Evolutionary conservation across 306 rosid species (phyloP).

Genomic region (Adenanthera pavonina): DNA sequence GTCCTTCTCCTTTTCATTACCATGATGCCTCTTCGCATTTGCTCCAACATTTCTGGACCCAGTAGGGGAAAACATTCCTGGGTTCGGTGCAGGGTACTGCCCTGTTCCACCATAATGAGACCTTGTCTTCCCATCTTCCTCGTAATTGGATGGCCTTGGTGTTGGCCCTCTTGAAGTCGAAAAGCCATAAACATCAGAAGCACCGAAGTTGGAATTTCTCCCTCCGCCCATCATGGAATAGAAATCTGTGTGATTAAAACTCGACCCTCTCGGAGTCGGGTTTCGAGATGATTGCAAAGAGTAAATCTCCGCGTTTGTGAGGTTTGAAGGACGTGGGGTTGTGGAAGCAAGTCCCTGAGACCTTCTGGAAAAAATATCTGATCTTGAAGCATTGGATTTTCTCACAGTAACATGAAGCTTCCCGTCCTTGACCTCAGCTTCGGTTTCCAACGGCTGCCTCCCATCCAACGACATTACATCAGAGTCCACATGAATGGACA

Average conservation of each 20-base stretch:
- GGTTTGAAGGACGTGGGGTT: conserved; percentile 81
- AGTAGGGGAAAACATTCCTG: conserved; percentile 88
- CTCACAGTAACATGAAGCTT: conserved; percentile 87
- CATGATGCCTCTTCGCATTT: conserved; percentile 61
- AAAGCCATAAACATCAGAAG: conserved; percentile 74
- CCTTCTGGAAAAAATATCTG: conserved; percentile 83
- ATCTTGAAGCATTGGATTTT: conserved; percentile 82
- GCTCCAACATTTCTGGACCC: conserved; percentile 49
- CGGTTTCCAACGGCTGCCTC: conserved; percentile 75
- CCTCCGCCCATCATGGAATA: conserved; percentile 91
- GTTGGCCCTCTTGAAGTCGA: conserved; percentile 85
- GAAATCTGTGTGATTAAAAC: conserved; percentile 85
- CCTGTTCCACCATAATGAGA: conserved; percentile 52
- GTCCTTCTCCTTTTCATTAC: conserved; percentile 64
- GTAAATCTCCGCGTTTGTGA: conserved; percentile 90
- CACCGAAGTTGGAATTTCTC: conserved; percentile 79
- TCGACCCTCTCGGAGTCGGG: conserved; percentile 91
- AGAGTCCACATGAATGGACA: conserved; percentile 91
- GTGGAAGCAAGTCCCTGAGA: conserved; percentile 71
- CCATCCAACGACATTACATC: conserved; percentile 90
- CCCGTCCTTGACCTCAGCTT: conserved; percentile 86
- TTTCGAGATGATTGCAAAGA: conserved; percentile 83
- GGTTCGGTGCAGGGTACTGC: conserved; percentile 87
- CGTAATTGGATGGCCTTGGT: conserved; percentile 80
- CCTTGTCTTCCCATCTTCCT: conserved; percentile 71